These are phyloP conservation scores for Blastocystis sp. DNA, from an alignment of 352 stramenopile species.

Conservation along the genomic window DNA sequence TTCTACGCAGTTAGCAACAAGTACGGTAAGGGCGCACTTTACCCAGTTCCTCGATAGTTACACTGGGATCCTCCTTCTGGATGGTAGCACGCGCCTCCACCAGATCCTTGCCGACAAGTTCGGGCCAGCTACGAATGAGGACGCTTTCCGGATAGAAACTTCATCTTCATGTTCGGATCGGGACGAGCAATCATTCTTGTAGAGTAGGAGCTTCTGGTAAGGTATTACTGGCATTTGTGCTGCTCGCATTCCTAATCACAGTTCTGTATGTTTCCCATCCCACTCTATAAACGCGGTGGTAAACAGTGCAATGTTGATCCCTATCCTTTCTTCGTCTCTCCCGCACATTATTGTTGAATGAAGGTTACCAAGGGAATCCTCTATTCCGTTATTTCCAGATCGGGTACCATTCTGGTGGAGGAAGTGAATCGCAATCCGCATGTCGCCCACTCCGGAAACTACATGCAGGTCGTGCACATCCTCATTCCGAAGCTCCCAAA, in stretches of 20 bases:
- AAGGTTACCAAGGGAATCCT: constrained; percentile 35
- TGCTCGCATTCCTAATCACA: no score
- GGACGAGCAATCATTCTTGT: no score
- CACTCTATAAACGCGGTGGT: no score
- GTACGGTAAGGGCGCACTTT: not conserved
- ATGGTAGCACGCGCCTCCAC: constrained; percentile 30
- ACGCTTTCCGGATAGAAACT: not conserved
- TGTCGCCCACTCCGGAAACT: constrained; percentile 45
- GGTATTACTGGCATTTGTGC: no score
- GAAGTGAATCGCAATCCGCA: constrained; percentile 42
- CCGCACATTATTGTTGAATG: constrained; percentile 16
- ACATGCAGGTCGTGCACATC: constrained; percentile 51
- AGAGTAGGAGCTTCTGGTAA: no score
- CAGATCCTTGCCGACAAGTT: constrained; percentile 39
- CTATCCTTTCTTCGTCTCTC: constrained; percentile 45
- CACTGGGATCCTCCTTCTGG: constrained; percentile 14
- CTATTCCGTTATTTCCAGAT: constrained; percentile 11
- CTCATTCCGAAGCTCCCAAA: constrained; percentile 28
- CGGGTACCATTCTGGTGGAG: constrained; percentile 28
- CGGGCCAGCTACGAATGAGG: constrained; percentile 26
- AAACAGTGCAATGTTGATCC: not conserved
- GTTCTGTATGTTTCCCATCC: no score
- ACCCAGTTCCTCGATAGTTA: constrained; percentile 38
- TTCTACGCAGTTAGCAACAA: not conserved
- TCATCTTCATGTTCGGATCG: constrained; percentile 54